Percentiles rank a stretch among this genome's conserved stretches.
Conservation (phyloP, 495 filamentous ascomycete species). For the Xylona heveae region DNA sequence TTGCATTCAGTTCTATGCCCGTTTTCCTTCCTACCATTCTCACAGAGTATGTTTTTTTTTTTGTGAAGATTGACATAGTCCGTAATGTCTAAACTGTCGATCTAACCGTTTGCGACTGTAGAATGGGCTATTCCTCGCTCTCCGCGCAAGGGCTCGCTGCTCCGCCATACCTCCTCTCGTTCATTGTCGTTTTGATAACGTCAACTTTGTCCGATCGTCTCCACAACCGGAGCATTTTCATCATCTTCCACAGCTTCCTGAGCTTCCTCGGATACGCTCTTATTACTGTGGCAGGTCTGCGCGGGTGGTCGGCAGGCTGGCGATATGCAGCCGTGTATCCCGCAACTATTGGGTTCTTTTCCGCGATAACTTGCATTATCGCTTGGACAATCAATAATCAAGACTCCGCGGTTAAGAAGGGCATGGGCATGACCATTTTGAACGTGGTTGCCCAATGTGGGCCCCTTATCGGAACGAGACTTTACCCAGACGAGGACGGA, state of each 20-base stretch:
- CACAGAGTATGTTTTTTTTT: constrained; percentile 10
- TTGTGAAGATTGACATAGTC: neutral
- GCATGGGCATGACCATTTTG: constrained; percentile 32
- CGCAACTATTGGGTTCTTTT: constrained; percentile 37
- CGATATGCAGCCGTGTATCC: constrained; percentile 37
- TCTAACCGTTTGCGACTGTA: too few species aligned
- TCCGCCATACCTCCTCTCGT: constrained; percentile 16
- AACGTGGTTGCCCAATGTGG: constrained; percentile 42
- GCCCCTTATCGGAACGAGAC: constrained; percentile 34
- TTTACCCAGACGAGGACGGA: constrained; percentile 33
- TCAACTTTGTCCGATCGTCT: constrained; percentile 14
- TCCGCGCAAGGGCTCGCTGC: constrained; percentile 16
- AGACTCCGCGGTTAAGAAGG: constrained; percentile 27
- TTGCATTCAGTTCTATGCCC: constrained; percentile 16
- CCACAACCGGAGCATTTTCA: constrained; percentile 10
- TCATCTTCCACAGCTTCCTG: constrained; percentile 17
- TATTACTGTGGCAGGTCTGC: constrained; percentile 24
- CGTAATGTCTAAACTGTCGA: too few species aligned
- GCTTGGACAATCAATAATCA: constrained; percentile 47
- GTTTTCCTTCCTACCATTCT: constrained; percentile 20
- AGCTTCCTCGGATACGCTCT: constrained; percentile 38
- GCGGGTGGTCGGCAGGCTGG: constrained; percentile 7
- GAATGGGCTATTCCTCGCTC: constrained; percentile 14
- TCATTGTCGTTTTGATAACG: constrained; percentile 13
- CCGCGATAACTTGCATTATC: constrained; percentile 36